Percentiles rank a stretch among this genome's conserved stretches.
Conservation (phyloP, 495 filamentous ascomycete genomes). For the Penicillium parvum region DNA sequence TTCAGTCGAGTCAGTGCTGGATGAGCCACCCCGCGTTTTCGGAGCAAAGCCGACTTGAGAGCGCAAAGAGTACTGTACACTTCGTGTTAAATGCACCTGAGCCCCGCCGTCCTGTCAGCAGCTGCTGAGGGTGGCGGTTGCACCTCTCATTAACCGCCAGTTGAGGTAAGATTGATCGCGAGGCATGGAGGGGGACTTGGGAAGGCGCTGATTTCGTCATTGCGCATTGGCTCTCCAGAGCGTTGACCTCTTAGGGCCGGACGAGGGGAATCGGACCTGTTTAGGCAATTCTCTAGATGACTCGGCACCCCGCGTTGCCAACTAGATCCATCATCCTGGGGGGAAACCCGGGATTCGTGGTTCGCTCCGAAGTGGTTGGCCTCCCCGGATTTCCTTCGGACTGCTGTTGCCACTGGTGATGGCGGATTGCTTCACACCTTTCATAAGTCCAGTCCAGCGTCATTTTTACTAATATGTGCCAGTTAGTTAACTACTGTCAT, state of each 20-base stretch:
- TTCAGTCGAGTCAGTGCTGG: background rate
- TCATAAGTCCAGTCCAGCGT: too few species aligned
- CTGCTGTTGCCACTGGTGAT: too few species aligned
- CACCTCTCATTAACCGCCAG: background rate
- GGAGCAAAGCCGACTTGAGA: conserved; percentile 7
- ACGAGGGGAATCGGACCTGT: conserved; percentile 8
- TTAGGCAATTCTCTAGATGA: background rate
- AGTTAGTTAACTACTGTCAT: too few species aligned
- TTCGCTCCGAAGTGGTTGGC: background rate
- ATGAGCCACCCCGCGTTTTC: conserved; percentile 8
- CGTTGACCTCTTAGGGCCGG: background rate
- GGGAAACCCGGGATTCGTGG: conserved; percentile 2
- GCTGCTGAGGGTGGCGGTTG: background rate
- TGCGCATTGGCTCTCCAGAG: background rate
- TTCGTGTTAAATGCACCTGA: background rate
- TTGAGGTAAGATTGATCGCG: background rate
- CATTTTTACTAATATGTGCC: too few species aligned
- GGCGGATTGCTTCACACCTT: too few species aligned
- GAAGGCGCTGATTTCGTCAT: background rate
- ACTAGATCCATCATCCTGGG: too few species aligned
- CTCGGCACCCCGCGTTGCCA: conserved; percentile 17
- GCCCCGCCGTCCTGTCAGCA: background rate
- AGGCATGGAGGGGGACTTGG: background rate
- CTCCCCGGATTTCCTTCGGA: background rate
- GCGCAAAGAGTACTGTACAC: too few species aligned